Evolutionary conservation across 228 moss, liverwort and hornwort genomes (phyloP).

Genomic region (Sphagnum magellanicum): DNA sequence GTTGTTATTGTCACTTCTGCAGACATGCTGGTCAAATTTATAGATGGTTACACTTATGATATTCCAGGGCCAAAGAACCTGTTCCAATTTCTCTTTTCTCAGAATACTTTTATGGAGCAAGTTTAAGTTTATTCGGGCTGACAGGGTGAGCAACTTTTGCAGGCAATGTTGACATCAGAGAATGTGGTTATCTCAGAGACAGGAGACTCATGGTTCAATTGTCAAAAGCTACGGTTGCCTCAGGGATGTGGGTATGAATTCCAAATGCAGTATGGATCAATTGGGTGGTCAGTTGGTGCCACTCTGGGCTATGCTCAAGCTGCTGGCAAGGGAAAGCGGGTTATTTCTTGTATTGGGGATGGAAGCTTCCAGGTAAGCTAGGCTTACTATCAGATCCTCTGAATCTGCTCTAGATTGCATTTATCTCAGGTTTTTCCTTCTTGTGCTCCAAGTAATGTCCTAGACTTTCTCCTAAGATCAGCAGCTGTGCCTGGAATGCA

Average conservation of each 20-base stretch:
- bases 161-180: slow-evolving; percentile 39
- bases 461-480: neutral
- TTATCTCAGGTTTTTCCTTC: neutral
- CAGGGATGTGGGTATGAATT: slow-evolving; percentile 59
- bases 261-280: slow-evolving; percentile 87
- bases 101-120: too few relatives aligned
- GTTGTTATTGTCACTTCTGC: slow-evolving; percentile 4
- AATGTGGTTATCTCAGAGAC: slow-evolving; percentile 64
- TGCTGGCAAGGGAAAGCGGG: slow-evolving; percentile 38
- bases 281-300: slow-evolving; percentile 76
- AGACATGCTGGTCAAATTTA: neutral
- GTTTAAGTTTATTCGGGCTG: too few relatives aligned
- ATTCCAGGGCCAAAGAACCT: too few relatives aligned
- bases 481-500: neutral
- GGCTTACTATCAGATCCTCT: neutral
- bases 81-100: too few relatives aligned
- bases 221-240: slow-evolving; percentile 64
- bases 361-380: slow-evolving; percentile 67
- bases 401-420: neutral
- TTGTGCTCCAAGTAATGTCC: neutral
- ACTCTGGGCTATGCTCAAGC: slow-evolving; percentile 69
- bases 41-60: too few relatives aligned
- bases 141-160: neutral
- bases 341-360: slow-evolving; percentile 64
- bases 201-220: slow-evolving; percentile 85